Evolutionary conservation across 2,329 filamentous ascomycete species (phyloP), one percentile per base, ranked within the genome.

Genomic region (Plectosphaerella sp.): DNA sequence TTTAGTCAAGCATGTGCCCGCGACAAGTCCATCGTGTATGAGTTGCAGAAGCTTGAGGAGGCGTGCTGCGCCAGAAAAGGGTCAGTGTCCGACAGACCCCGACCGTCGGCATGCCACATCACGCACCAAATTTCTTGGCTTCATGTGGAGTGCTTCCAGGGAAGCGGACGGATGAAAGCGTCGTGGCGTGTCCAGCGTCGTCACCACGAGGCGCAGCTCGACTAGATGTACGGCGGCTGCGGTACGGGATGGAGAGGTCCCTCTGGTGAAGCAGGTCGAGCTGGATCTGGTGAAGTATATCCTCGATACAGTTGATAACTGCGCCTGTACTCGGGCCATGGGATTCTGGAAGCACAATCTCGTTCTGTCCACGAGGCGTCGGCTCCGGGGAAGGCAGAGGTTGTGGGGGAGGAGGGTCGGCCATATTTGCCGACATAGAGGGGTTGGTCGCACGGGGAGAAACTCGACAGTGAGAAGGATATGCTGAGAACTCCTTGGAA

Each of bases 21-120:
- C 73, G 0, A 79, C 67, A 2, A 87, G 67, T 3, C 83, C 81
- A 59, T 82, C 76, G 55, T 84, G 83, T 1, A 79, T 77, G 2
- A 84, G 58, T 57, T 84, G 78, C 11, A 88, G 69, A 46, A 87
- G 79, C 9, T 78, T 72, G 28, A 87, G 67, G 7, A 86, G 60
- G 5, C 78, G 76, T 36, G 78, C 83, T 87, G 24, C 3, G 5
- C 20, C 52, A 49, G 48, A 3, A 36, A 37, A 16, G 8, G 25
- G 41, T 50, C n/a, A 52, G 47, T 43, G n/a, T 12, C n/a, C n/a
- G 41, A 33, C 41, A 16, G 16, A 43, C 18, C n/a, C 41, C 11
- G 6, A 5, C 16, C 4, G 7, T 9, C 36, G 15, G 16, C 37
- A 41, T 18, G 37, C 15, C 15, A 18, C 25, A 4, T 20, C 37